A percentile compares a stretch with the other conserved stretches of the same genome.
These are phyloP conservation scores for Metschnikowia lochheadii DNA, from an alignment of 805 yeast species.

Conservation along the genomic window DNA sequence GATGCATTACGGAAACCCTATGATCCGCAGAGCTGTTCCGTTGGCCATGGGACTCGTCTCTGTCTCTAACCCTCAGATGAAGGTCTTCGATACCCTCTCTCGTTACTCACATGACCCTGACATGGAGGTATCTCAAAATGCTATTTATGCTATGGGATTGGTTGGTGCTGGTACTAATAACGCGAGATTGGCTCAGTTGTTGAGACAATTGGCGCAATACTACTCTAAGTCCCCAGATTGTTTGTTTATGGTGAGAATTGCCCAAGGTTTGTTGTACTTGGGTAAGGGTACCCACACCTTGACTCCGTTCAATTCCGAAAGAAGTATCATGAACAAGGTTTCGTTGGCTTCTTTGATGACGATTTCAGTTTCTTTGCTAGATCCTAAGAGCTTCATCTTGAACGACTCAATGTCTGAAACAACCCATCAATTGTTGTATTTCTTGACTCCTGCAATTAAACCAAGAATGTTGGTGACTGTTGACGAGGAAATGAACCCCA, in stretches of 20 bases:
- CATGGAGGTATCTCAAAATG: constrained; percentile 87
- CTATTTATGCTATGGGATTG: constrained; percentile 94
- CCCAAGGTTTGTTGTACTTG: constrained; percentile 90
- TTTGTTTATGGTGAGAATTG: constrained; percentile 85
- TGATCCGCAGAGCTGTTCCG: constrained; percentile 91
- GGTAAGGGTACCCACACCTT: constrained; percentile 95
- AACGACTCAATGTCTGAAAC: constrained; percentile 49
- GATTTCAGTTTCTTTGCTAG: constrained; percentile 75
- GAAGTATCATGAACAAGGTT: constrained; percentile 81
- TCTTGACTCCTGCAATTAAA: constrained; percentile 80
- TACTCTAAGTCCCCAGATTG: constrained; percentile 88
- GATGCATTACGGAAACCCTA: constrained; percentile 94
- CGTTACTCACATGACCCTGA: constrained; percentile 96
- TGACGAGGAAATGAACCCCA: constrained; percentile 83
- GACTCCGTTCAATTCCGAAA: constrained; percentile 85
- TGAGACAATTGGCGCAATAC: constrained; percentile 91
- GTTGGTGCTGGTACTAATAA: constrained; percentile 99
- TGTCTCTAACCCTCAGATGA: constrained; percentile 92
- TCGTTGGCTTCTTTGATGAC: constrained; percentile 87
- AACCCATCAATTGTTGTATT: constrained; percentile 75
- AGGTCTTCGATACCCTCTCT: constrained; percentile 92
- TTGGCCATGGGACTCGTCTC: constrained; percentile 96
- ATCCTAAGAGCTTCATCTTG: constrained; percentile 78
- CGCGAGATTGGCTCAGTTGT: constrained; percentile 93
- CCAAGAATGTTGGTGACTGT: constrained; percentile 93